Conservation (phyloP, 2,329 filamentous ascomycete species). For the Microascus cirrosus region DNA sequence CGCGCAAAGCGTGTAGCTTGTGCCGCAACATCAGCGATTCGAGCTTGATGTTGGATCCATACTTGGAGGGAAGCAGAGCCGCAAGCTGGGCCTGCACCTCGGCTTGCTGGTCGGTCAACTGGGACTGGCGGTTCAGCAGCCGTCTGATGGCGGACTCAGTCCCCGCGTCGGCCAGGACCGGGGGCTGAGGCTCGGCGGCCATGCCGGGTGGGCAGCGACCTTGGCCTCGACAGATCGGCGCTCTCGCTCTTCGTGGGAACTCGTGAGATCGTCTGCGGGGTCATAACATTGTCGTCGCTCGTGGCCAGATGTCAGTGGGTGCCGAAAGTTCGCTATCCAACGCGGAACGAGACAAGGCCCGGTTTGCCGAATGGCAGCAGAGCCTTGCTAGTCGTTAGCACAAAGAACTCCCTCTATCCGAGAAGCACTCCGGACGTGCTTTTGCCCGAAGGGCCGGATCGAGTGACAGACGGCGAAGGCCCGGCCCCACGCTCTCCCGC, state of each 20-base stretch:
- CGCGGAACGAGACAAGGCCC: not conserved
- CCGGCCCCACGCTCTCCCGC: not conserved
- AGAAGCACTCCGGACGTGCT: not conserved
- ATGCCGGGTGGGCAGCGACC: slow-evolving; percentile 7
- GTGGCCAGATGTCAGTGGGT: not conserved
- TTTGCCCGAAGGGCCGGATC: not conserved
- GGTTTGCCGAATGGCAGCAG: not conserved
- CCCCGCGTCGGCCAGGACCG: slow-evolving; percentile 25
- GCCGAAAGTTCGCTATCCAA: not conserved
- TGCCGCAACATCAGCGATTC: slow-evolving; percentile 45
- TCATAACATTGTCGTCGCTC: slow-evolving; percentile 3
- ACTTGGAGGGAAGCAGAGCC: slow-evolving; percentile 33
- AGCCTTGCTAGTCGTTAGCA: not conserved
- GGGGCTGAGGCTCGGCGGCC: slow-evolving; percentile 10
- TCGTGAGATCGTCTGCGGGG: not conserved
- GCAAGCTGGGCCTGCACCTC: slow-evolving; percentile 40
- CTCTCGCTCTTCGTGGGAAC: slow-evolving; percentile 4
- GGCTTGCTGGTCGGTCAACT: slow-evolving; percentile 31
- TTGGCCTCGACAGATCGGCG: slow-evolving; percentile 3
- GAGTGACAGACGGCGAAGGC: not conserved
- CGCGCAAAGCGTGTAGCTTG: slow-evolving; percentile 38
- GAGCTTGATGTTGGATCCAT: slow-evolving; percentile 32
- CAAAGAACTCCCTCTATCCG: not conserved
- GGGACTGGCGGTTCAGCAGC: slow-evolving; percentile 21
- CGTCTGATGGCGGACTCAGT: slow-evolving; percentile 20